Base-by-base conservation (phyloP, 73 alveolate species). In the Paramecium sonneborni region DNA sequence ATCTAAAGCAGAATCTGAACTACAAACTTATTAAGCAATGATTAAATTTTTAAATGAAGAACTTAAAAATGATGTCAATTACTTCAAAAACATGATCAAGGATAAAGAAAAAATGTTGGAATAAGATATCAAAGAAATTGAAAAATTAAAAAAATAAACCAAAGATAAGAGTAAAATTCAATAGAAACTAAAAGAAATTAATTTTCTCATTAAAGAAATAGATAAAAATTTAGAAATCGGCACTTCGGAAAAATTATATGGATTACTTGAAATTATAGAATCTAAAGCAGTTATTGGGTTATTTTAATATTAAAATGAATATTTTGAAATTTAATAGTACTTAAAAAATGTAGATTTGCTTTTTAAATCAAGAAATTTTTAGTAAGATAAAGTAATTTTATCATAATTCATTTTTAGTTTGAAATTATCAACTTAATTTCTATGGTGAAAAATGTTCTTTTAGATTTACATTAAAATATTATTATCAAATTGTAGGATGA, bases 21-120 rank as follows among this genome's bases (percentile, higher is more conserved):
- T 12, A 32, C 2, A 72, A 35, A 30, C 10, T 14, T 14, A 34
- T 11, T 8, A 38, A 8, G 58, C 20, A 0, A 30, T 18, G 32
- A 8, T 18, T 72, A 38, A 35, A 72, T 72, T 72, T 41, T 38
- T 37, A 38, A 30, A 72, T 28, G 86, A 72, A 28, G 86, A 72
- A n/a, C 44, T 72, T 28, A 37, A 34, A 38, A 72, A 9, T 2
- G 57, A 23, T 12, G 57, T 38, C 24, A 6, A 23, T 43, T 79
- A 41, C 55, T 41, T 79, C 10, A 43, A 38, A 44, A 79, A 79
- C 9, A 38, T 79, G 69, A 79, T 79, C 21, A 79, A 79, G n/a
- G 90, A 79, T 26, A 79, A 79, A 23, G 90, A 79, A 20, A 79
- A 79, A 37, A 43, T 79, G 74, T 8, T 79, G 18, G 90, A 79